phyloP scores from a whole-genome alignment of 176 grass and related monocot genomes.

The Zoysia pacifica region DNA sequence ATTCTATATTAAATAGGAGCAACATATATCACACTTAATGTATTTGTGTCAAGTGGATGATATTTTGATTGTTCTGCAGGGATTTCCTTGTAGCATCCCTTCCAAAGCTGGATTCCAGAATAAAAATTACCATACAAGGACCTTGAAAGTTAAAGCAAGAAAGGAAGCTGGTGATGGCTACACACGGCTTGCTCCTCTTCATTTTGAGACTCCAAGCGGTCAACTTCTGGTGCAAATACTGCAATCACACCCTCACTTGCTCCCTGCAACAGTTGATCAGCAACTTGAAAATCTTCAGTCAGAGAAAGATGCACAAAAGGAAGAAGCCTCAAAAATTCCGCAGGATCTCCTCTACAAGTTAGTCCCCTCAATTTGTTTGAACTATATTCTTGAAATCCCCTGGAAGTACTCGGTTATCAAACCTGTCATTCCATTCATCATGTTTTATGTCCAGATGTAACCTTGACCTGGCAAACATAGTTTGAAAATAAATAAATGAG shows the following conservation, averaged over 20 bases:
- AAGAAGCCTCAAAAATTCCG: constrained; percentile 57
- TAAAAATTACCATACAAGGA: constrained; percentile 38
- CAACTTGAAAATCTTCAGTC: constrained; percentile 81
- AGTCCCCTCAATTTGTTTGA: constrained; percentile 1
- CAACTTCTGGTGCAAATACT: constrained; percentile 88
- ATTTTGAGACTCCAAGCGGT: constrained; percentile 83
- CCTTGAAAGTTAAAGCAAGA: constrained; percentile 56
- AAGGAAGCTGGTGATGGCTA: constrained; percentile 53
- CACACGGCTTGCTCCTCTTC: constrained; percentile 66
- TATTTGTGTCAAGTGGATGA: constrained; percentile 13
- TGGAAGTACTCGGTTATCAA: background rate
- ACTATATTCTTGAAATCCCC: background rate
- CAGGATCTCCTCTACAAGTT: constrained; percentile 88
- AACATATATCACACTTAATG: background rate
- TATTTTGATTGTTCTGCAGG: constrained; percentile 41
- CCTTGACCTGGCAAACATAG: background rate
- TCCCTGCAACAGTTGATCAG: constrained; percentile 82
- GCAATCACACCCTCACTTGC: constrained; percentile 75
- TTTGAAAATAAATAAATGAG: background rate
- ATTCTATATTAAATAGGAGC: constrained; percentile 9
- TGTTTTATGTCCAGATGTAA: background rate
- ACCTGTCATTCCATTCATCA: background rate
- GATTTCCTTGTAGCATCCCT: constrained; percentile 42
- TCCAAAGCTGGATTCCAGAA: constrained; percentile 46
- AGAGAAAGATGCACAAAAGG: constrained; percentile 63